Evolutionary conservation across 2,329 filamentous ascomycete species (phyloP).

Genomic region (Neonectria magnoliae): DNA sequence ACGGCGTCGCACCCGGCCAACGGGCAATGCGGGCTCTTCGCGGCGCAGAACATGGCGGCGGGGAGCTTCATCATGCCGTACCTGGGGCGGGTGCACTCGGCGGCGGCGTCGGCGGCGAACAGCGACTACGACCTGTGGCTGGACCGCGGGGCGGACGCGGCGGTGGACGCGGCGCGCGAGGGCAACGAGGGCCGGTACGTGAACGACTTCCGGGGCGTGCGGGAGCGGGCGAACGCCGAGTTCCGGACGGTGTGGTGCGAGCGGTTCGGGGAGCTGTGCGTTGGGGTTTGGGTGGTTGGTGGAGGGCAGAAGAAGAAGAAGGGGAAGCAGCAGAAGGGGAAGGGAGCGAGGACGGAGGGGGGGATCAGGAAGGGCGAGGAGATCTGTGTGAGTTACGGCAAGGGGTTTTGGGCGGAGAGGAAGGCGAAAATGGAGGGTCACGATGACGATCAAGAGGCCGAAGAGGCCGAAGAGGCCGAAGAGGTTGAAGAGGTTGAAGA

Average conservation of each 20-base stretch:
- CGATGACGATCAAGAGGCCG: not conserved
- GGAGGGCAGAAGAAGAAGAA: slow-evolving; percentile 33
- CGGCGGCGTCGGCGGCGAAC: slow-evolving; percentile 40
- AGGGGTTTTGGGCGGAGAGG: slow-evolving; percentile 70
- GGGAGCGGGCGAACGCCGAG: slow-evolving; percentile 64
- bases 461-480: not conserved
- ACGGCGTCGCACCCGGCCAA: slow-evolving; percentile 64
- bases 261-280: slow-evolving; percentile 60
- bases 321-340: slow-evolving; percentile 30
- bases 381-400: slow-evolving; percentile 73
- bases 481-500: not conserved
- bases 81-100: slow-evolving; percentile 66
- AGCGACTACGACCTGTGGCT: slow-evolving; percentile 73
- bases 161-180: slow-evolving; percentile 66
- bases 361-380: slow-evolving; percentile 69
- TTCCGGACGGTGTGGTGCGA: slow-evolving; percentile 68
- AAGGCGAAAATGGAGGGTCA: slow-evolving; percentile 23
- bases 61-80: slow-evolving; percentile 70
- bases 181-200: slow-evolving; percentile 75
- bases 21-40: slow-evolving; percentile 70
- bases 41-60: slow-evolving; percentile 61
- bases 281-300: slow-evolving; percentile 66
- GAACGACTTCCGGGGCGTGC: slow-evolving; percentile 73
- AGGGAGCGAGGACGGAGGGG: slow-evolving; percentile 46
- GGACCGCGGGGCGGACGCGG: slow-evolving; percentile 64